Evolutionary conservation across 163 green algal species (phyloP), one percentile per base, ranked within the genome.

Genomic region (Scenedesmus sp.): DNA sequence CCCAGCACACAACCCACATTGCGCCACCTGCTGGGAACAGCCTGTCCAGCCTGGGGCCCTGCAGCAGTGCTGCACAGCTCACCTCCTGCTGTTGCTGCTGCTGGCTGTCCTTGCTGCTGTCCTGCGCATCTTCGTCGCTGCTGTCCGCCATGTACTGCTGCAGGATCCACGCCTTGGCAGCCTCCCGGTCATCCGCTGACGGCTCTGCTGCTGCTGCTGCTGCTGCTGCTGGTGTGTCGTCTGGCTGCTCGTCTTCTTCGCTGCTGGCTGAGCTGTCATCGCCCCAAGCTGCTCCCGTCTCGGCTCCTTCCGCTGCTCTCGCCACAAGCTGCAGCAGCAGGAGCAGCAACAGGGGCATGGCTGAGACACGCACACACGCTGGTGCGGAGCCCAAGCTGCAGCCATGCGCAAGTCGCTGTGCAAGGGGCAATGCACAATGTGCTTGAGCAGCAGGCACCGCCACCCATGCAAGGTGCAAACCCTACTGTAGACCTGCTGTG

Each of bases 131-230:
- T 3, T 88, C 85, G 1, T 73, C 76, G 84, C 91, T 87, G 82
- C 84, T 80, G 59, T 80, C 68, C 3, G 51, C 92, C n/a, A 83
- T 70, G 93, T 98, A 97, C 61, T 94, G 91, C 86, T 96, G 94
- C 91, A 96, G 83, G 65, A 98, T 98, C 96, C 96, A 98, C 5
- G 93, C 94, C 86, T 95, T 94, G 43, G 93, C 90, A 3, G 90
- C 89, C 5, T 82, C 84, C n/a, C 88, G 86, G 49, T 96, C 92
- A 59, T 93, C 88, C 33, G 43, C 76, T 33, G 37, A 70, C 33
- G 65, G 53, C 42, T 81, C 85, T 3, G 16, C 86, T 33, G 56
- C 68, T 20, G 26, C 56, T 42, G 16, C 73, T n/a, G 56, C 85
- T 49, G 30, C 88, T 81, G 84, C 70, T 44, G 51, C n/a, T 56